Percentiles rank a stretch among this genome's conserved stretches.
These are phyloP conservation scores for Chaetothyriales sp. DNA, from an alignment of 2,329 filamentous ascomycete species.

Conservation along the genomic window DNA sequence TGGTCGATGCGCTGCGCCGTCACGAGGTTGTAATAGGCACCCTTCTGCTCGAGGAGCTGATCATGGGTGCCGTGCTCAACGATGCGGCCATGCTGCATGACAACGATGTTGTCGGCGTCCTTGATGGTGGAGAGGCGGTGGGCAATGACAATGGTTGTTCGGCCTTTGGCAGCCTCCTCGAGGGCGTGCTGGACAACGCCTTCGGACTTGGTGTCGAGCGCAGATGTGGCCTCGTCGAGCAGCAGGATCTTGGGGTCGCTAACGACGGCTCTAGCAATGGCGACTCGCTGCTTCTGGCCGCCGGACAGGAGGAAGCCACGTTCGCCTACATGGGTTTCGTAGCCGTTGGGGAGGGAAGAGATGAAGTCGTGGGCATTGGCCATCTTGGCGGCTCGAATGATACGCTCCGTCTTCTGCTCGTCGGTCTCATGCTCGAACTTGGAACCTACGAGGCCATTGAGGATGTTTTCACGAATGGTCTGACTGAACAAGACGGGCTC, in stretches of 20 bases:
- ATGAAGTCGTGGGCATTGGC: conserved; percentile 95
- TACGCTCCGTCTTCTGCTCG: conserved; percentile 55
- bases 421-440: conserved; percentile 53
- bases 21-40: conserved; percentile 73
- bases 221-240: conserved; percentile 88
- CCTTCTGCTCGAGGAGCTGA: conserved; percentile 54
- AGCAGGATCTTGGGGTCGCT: conserved; percentile 84
- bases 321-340: conserved; percentile 90
- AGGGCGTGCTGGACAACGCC: conserved; percentile 87
- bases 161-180: conserved; percentile 68
- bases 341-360: conserved; percentile 64
- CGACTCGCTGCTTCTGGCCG: conserved; percentile 93
- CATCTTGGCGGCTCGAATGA: conserved; percentile 72
- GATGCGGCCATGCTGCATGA: conserved; percentile 74
- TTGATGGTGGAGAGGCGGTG: conserved; percentile 91
- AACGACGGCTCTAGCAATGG: conserved; percentile 80
- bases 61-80: conserved; percentile 86
- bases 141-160: conserved; percentile 92
- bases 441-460: conserved; percentile 80
- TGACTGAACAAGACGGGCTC: conserved; percentile 84
- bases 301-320: conserved; percentile 84
- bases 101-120: conserved; percentile 88
- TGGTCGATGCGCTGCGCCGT: conserved; percentile 71
- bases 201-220: conserved; percentile 87
- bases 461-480: conserved; percentile 79